Conservation (phyloP, 352 stramenopile genomes). For the Salisapilia sapeloensis region DNA sequence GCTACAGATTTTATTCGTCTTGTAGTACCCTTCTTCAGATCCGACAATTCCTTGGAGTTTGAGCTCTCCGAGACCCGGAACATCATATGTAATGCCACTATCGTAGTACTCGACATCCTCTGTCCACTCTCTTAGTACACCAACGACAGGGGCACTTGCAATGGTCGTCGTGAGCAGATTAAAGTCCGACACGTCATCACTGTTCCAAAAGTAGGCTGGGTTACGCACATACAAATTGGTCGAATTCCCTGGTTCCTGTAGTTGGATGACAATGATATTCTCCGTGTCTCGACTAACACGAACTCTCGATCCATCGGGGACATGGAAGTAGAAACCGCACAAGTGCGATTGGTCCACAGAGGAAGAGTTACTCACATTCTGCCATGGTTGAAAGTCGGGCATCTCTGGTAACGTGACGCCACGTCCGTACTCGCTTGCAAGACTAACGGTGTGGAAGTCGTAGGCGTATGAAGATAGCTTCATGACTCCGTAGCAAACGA, state of each 20-base stretch:
- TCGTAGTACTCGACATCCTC: slow-evolving; percentile 29
- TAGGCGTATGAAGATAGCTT: slow-evolving; percentile 32
- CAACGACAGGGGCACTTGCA: slow-evolving; percentile 26
- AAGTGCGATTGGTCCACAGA: slow-evolving; percentile 13
- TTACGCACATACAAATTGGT: slow-evolving; percentile 27
- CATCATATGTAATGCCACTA: slow-evolving; percentile 9
- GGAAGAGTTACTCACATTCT: slow-evolving; percentile 1
- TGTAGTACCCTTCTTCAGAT: slow-evolving; percentile 16
- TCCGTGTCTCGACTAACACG: slow-evolving; percentile 19
- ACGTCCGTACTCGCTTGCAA: slow-evolving; percentile 8
- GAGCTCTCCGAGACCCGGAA: slow-evolving; percentile 22
- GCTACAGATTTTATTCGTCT: slow-evolving; percentile 28
- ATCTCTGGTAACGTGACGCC: slow-evolving; percentile 8
- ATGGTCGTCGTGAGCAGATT: slow-evolving; percentile 49
- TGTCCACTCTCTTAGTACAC: slow-evolving; percentile 49
- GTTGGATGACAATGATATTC: slow-evolving; percentile 26
- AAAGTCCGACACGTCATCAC: slow-evolving; percentile 30
- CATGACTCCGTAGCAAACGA: slow-evolving; percentile 60
- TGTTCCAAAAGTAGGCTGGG: slow-evolving; percentile 52
- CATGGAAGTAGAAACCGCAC: slow-evolving; percentile 56
- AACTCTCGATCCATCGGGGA: slow-evolving; percentile 24
- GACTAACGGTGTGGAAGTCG: slow-evolving; percentile 25
- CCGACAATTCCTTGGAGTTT: slow-evolving; percentile 28
- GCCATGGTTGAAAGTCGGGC: slow-evolving; percentile 26
- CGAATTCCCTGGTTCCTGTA: slow-evolving; percentile 12